These are phyloP conservation scores for Vitis riparia DNA, from an alignment of 164 flowering plant genomes.

Conservation along the genomic window DNA sequence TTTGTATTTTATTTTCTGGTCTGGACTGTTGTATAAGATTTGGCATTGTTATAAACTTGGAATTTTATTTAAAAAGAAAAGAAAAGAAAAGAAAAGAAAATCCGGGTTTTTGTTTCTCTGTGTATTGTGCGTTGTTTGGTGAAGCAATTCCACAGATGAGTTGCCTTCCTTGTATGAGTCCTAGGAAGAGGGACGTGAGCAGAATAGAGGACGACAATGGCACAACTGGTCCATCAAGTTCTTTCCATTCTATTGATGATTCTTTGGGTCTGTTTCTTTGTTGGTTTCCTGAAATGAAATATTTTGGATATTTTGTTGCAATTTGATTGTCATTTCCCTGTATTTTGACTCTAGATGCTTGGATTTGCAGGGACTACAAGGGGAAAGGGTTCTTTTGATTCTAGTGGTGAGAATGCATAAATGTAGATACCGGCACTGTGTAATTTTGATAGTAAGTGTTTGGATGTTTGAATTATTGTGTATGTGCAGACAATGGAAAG, in stretches of 20 bases:
- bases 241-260: slow-evolving; percentile 12
- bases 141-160: slow-evolving; percentile 30
- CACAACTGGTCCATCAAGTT: slow-evolving; percentile 15
- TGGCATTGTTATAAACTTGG: too few species aligned
- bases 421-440: too few species aligned
- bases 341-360: background rate
- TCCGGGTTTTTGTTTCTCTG: background rate
- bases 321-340: background rate
- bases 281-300: background rate
- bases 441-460: background rate
- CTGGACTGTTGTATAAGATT: too few species aligned
- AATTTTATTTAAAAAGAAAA: too few species aligned
- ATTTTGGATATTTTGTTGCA: background rate
- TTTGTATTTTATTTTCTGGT: too few species aligned
- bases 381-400: slow-evolving; percentile 14
- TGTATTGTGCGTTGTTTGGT: background rate
- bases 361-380: slow-evolving; percentile 31
- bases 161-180: slow-evolving; percentile 44
- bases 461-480: slow-evolving; percentile 2
- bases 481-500: slow-evolving; percentile 27
- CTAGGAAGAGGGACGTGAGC: slow-evolving; percentile 24
- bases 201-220: slow-evolving; percentile 38
- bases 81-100: too few species aligned
- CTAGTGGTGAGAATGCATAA: slow-evolving; percentile 19
- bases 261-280: slow-evolving; percentile 15